Base-by-base conservation (phyloP, 352 stramenopile species). In the Saprolegnia diclina region DNA sequence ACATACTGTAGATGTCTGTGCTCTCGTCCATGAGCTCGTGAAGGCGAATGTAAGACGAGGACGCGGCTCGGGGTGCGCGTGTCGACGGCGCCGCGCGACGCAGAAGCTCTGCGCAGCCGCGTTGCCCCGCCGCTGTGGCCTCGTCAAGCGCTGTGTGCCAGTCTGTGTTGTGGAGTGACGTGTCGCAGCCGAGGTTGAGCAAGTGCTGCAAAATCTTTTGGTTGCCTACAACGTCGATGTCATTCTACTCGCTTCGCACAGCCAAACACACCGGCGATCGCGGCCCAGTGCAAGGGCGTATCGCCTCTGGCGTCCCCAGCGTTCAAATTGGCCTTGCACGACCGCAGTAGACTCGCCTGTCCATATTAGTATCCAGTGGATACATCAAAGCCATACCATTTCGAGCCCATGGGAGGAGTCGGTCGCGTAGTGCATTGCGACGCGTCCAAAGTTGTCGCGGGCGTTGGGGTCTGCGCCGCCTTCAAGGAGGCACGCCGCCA, bases 401-500 rank as follows among this genome's bases (percentile, higher is more conserved):
- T 64, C 56, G 5, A 64, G 13, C 5, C 56, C 56, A 48, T 45
- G 38, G 6, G 11, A 26, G 24, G 16, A 45, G 13, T 64, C 56
- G n/a, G 40, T 50, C 14, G 56, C 6, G 32, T 48, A 64, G 29
- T 62, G 52, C 5, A 73, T 48, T 45, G 69, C 22, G 21, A 62
- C 64, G 1, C 64, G 72, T 45, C 69, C 56, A 18, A 62, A 9
- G 1, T 5, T 24, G 22, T 74, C 69, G 3, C 26, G 54, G 9
- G 42, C 21, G 48, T 67, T 67, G 11, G 69, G 42, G 29, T 71
- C 63, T n/a, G 62, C 69, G 14, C 69, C 69, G 9, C 22, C 22
- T 29, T 74, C 62, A 29, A 74, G 69, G 22, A 65, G 38, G 19
- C 62, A 21, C 0, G 5, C 35, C 4, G 63, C n/a, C n/a, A 65